Evolutionary conservation across 805 yeast species (phyloP).

Genomic region (Yamadazyma insecticola): DNA sequence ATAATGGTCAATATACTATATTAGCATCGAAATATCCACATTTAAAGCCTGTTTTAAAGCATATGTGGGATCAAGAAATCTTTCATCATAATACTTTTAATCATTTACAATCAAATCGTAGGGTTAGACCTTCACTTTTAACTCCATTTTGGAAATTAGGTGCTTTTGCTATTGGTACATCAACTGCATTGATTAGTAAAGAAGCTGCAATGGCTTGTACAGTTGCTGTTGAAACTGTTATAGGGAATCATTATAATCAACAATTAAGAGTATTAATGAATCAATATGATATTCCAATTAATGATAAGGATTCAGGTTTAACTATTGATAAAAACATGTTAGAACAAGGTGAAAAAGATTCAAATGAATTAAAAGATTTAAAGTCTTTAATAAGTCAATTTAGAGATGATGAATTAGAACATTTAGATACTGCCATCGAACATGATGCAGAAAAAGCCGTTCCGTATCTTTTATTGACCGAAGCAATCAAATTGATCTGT

Average conservation of each 20-base stretch:
- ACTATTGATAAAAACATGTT: no score
- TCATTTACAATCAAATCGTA: slow-evolving; percentile 61
- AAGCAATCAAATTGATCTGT: slow-evolving; percentile 78
- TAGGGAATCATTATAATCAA: slow-evolving; percentile 91
- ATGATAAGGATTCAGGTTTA: slow-evolving; percentile 32
- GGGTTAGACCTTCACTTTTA: slow-evolving; percentile 87
- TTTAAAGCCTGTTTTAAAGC: slow-evolving; percentile 73
- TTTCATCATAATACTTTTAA: slow-evolving; percentile 88
- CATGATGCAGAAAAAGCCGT: slow-evolving; percentile 91
- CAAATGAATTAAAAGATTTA: slow-evolving; percentile 55
- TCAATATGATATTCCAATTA: slow-evolving; percentile 49
- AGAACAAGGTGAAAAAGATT: slow-evolving; percentile 24
- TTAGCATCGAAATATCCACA: slow-evolving; percentile 67
- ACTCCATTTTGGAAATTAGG: slow-evolving; percentile 95
- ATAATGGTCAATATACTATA: slow-evolving; percentile 83
- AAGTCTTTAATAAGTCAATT: slow-evolving; percentile 65
- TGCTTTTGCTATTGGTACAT: slow-evolving; percentile 80
- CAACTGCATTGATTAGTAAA: slow-evolving; percentile 80
- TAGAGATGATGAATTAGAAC: slow-evolving; percentile 94
- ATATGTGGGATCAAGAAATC: slow-evolving; percentile 98
- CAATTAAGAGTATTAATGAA: slow-evolving; percentile 76
- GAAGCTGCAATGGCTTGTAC: slow-evolving; percentile 99
- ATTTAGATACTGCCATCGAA: slow-evolving; percentile 87
- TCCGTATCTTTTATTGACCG: slow-evolving; percentile 87
- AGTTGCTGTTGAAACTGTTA: slow-evolving; percentile 97